Evolutionary conservation across 345 rosid genomes (phyloP).

Genomic region (Gossypium turneri): DNA sequence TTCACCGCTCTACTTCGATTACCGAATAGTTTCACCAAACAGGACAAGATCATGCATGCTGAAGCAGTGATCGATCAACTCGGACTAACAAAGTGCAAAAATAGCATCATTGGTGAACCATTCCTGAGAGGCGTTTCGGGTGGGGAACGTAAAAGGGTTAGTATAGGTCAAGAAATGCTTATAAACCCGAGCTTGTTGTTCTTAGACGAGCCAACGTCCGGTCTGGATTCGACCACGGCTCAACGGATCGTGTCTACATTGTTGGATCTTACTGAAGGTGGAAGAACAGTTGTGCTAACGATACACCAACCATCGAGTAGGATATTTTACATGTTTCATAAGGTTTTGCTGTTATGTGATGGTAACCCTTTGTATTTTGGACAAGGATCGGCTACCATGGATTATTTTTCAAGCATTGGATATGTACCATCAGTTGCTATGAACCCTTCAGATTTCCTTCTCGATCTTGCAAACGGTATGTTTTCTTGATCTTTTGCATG

Average conservation of each 20-base stretch:
- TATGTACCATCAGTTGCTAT: constrained; percentile 38
- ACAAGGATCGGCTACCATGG: constrained; percentile 36
- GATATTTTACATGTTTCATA: constrained; percentile 58
- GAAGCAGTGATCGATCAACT: constrained; percentile 44
- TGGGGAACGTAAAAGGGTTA: constrained; percentile 55
- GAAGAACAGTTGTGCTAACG: constrained; percentile 47
- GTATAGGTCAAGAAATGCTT: constrained; percentile 60
- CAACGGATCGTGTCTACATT: constrained; percentile 42
- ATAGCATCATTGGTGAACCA: constrained; percentile 39
- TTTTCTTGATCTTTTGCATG: background rate
- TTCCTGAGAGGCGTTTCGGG: constrained; percentile 48
- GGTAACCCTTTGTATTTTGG: constrained; percentile 51
- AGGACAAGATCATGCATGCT: constrained; percentile 38
- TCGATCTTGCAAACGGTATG: constrained; percentile 59
- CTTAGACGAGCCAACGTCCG: constrained; percentile 58
- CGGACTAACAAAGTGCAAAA: constrained; percentile 39
- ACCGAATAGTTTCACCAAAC: constrained; percentile 30
- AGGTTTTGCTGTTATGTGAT: constrained; percentile 52
- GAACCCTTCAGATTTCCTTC: constrained; percentile 58
- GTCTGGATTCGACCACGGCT: constrained; percentile 57
- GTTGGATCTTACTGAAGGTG: constrained; percentile 40
- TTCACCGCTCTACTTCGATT: constrained; percentile 53
- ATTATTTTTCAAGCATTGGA: constrained; percentile 43
- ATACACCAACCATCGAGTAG: constrained; percentile 65
- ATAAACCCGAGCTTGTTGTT: constrained; percentile 51